Evolutionary conservation across 2,329 filamentous ascomycete species (phyloP).

Genomic region (Aspergillus cejpii): DNA sequence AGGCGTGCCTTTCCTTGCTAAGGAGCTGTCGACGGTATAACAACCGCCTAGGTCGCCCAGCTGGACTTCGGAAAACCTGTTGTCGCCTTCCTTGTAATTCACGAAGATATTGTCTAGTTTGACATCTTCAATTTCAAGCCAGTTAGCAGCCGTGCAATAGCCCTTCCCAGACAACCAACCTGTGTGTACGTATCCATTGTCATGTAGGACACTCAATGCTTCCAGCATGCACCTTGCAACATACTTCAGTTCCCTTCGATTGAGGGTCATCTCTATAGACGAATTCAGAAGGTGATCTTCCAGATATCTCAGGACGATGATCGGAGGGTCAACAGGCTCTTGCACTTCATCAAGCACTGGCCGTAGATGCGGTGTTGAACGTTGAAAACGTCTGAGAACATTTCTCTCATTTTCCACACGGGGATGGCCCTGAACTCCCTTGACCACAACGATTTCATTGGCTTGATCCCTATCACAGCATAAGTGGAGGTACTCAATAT

Average conservation of each 20-base stretch:
- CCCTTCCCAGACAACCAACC: too few species aligned
- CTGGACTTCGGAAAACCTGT: constrained; percentile 16
- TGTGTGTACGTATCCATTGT: constrained; percentile 12
- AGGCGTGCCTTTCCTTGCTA: constrained; percentile 12
- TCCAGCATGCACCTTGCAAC: constrained; percentile 10
- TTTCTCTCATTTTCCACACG: constrained; percentile 23
- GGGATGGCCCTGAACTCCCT: constrained; percentile 16
- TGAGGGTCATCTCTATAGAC: not conserved
- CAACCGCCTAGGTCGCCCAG: constrained; percentile 17
- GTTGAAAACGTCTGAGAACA: constrained; percentile 21
- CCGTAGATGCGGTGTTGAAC: constrained; percentile 11
- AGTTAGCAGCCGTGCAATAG: not conserved
- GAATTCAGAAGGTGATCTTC: constrained; percentile 3
- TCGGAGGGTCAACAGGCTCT: constrained; percentile 11
- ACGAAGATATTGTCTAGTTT: constrained; percentile 19
- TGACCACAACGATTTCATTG: constrained; percentile 11
- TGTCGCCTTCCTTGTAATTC: constrained; percentile 8
- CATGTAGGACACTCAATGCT: constrained; percentile 9
- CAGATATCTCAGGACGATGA: not conserved
- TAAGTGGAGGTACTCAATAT: constrained; percentile 1
- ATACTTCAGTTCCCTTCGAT: constrained; percentile 7
- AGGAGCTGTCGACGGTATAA: constrained; percentile 8
- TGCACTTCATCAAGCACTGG: constrained; percentile 21
- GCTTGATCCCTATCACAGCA: constrained; percentile 7
- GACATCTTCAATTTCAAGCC: constrained; percentile 9